Evolutionary conservation across 331 rosid species (phyloP).

Genomic region (Spiraea crenata): DNA sequence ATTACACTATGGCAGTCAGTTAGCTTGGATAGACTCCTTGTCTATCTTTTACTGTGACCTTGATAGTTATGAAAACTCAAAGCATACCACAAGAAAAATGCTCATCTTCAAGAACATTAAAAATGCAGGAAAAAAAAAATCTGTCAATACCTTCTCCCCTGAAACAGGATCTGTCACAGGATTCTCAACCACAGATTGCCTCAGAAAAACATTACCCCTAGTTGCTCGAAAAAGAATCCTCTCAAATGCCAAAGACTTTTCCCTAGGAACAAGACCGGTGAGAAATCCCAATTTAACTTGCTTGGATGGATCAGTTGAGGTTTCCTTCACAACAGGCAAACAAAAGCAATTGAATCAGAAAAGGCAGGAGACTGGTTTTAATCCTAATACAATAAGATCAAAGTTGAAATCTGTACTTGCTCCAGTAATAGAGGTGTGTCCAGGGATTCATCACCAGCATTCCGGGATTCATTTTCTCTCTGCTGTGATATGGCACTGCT

Average conservation of each 20-base stretch:
- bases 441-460: constrained; percentile 63
- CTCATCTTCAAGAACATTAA: neutral
- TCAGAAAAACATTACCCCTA: constrained; percentile 55
- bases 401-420: constrained; percentile 48
- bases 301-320: constrained; percentile 46
- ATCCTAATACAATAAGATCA: constrained; percentile 13
- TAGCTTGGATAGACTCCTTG: neutral
- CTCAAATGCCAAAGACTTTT: constrained; percentile 57
- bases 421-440: constrained; percentile 76
- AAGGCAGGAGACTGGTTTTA: constrained; percentile 2
- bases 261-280: constrained; percentile 56
- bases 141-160: constrained; percentile 50
- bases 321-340: constrained; percentile 37
- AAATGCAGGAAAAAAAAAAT: neutral
- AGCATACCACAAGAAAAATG: neutral
- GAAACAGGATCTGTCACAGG: constrained; percentile 53
- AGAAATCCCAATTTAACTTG: constrained; percentile 54
- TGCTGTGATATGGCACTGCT: constrained; percentile 71
- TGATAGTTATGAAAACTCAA: neutral
- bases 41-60: neutral
- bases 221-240: constrained; percentile 66
- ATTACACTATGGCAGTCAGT: neutral
- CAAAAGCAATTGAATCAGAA: constrained; percentile 7
- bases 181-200: constrained; percentile 44
- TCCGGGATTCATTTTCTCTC: constrained; percentile 68